Conservation (phyloP, 1,284 basidiomycete genomes). For the Leccinum huronense region DNA sequence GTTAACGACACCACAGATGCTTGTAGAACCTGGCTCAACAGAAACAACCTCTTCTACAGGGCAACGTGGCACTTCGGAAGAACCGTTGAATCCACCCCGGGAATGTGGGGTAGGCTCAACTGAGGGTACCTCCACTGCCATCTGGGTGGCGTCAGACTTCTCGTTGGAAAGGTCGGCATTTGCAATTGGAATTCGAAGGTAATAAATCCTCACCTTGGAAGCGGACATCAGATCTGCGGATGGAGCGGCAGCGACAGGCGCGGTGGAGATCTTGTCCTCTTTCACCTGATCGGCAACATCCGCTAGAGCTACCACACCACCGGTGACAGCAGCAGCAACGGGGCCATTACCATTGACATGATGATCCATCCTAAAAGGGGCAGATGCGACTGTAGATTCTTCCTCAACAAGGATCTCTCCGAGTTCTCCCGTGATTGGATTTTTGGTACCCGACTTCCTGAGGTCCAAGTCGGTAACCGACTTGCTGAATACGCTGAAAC, state of each 20-base stretch:
- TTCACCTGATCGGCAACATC: constrained; percentile 14
- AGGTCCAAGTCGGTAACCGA: constrained; percentile 27
- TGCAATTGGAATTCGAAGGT: constrained; percentile 1
- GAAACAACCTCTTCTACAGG: constrained; percentile 13
- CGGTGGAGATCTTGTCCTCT: constrained; percentile 6
- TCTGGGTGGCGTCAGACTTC: constrained; percentile 4
- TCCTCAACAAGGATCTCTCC: constrained; percentile 61
- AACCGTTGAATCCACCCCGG: background rate
- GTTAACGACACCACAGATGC: background rate
- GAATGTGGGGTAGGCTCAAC: constrained; percentile 23
- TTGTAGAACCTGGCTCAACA: constrained; percentile 12
- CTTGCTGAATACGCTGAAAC: constrained; percentile 57
- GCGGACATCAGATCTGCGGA: background rate
- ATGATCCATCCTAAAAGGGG: constrained; percentile 15
- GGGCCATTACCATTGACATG: constrained; percentile 17
- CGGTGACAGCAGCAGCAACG: constrained; percentile 10
- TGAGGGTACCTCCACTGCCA: constrained; percentile 16
- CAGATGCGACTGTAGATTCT: constrained; percentile 24
- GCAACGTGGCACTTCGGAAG: background rate
- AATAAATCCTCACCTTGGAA: constrained; percentile 19
- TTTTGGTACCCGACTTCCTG: constrained; percentile 37
- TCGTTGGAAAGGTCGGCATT: constrained; percentile 15
- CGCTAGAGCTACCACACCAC: constrained; percentile 8
- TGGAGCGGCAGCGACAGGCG: constrained; percentile 1
- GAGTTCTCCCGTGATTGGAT: constrained; percentile 56